phyloP scores from a whole-genome alignment of 768 basidiomycete species.

The Russula vinacea region DNA sequence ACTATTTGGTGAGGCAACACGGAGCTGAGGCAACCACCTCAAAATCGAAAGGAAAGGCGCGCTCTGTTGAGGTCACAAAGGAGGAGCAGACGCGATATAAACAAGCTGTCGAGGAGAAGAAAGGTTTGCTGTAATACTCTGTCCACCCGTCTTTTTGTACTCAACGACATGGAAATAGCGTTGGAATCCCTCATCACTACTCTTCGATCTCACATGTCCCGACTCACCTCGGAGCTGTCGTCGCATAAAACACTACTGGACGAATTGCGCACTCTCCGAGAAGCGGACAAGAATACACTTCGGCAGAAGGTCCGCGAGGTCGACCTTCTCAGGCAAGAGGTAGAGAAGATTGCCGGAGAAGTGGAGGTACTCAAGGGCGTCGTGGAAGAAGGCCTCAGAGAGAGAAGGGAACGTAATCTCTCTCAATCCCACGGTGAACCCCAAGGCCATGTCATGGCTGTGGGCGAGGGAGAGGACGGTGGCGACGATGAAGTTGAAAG shows the following conservation, averaged over 20 bases:
- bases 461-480: not conserved
- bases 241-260: constrained; percentile 68
- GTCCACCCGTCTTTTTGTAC: not conserved
- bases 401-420: constrained; percentile 54
- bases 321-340: constrained; percentile 62
- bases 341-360: constrained; percentile 79
- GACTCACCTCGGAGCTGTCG: constrained; percentile 75
- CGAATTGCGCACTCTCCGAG: constrained; percentile 60
- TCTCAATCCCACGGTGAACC: constrained; percentile 1
- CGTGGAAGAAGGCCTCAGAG: constrained; percentile 82
- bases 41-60: constrained; percentile 44
- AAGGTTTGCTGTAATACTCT: constrained; percentile 49
- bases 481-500: constrained; percentile 29
- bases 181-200: constrained; percentile 75
- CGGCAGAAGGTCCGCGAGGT: constrained; percentile 65
- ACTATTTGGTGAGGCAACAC: constrained; percentile 38
- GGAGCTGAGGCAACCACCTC: constrained; percentile 25
- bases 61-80: constrained; percentile 14
- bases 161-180: constrained; percentile 43
- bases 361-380: constrained; percentile 83
- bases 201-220: constrained; percentile 69
- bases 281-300: constrained; percentile 57
- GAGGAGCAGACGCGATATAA: constrained; percentile 50
- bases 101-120: constrained; percentile 84
- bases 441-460: constrained; percentile 1